Evolutionary conservation across 768 basidiomycete species (phyloP), one percentile per base, ranked within the genome.

Genomic region (Amanita jacksonii): DNA sequence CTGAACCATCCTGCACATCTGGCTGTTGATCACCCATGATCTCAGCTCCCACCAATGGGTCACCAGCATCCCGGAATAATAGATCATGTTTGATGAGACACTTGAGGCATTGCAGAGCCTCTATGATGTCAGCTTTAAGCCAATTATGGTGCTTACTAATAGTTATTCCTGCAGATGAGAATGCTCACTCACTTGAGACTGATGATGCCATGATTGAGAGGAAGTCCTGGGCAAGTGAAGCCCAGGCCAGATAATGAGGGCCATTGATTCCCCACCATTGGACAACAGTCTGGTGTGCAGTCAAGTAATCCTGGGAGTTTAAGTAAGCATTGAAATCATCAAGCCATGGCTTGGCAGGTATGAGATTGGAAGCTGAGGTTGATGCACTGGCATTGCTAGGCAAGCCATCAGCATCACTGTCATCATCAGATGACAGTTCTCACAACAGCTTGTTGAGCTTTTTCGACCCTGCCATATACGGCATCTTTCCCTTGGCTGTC

Each of bases 151-250:
- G 55, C 47, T 65, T 65, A 19, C 51, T 58, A 27, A 68, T 58
- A 0, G 67, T 69, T 20, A 70, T 66, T 2, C 67, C 61, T 8
- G 58, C 66, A 7, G 57, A 53, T 1, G 63, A 70, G 51, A 70
- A 70, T 7, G 65, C 62, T 1, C 54, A 52, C n/a, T n/a, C n/a
- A n/a, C n/a, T n/a, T n/a, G n/a, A n/a, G n/a, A n/a, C n/a, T n/a
- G n/a, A n/a, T n/a, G 60, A 61, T 10, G 58, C 62, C 62, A 68
- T 68, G 28, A 70, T 63, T 1, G 62, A 48, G 12, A 70, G 58
- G 36, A 62, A 62, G 41, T 70, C 65, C 12, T 50, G 43, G 7
- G 66, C 63, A 15, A 71, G 55, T 0, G 62, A 62, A 1, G 59
- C 61, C 63, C 63, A 68, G 0, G 56, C 54, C 2, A 59, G 64